Percentiles rank a stretch among this genome's conserved stretches.
Conservation (phyloP, 495 filamentous ascomycete genomes). For the Penicillium mononematosum region DNA sequence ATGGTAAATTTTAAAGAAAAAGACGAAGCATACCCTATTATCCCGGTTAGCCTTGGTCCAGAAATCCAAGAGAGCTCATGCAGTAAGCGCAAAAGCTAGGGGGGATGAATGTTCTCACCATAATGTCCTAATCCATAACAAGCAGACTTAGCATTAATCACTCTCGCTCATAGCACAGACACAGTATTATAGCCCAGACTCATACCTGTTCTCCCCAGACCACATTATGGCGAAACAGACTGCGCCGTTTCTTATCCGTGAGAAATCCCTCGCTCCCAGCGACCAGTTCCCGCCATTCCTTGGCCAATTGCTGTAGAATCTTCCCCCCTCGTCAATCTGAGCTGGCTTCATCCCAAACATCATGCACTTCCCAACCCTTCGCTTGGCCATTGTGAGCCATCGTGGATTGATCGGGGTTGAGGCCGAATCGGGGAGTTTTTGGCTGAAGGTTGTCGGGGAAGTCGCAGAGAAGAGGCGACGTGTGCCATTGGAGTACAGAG, state of each 20-base stretch:
- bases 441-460: constrained; percentile 4
- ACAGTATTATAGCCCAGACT: background rate
- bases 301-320: constrained; percentile 60
- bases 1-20: background rate
- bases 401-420: constrained; percentile 44
- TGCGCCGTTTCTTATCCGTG: constrained; percentile 60
- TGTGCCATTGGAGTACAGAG: background rate
- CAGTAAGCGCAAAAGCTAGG: background rate
- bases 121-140: constrained; percentile 47
- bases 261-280: constrained; percentile 82
- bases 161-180: too few relatives aligned
- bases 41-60: constrained; percentile 12
- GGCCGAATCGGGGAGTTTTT: constrained; percentile 16
- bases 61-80: background rate
- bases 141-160: constrained; percentile 14
- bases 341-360: constrained; percentile 65
- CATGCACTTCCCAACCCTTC: constrained; percentile 79
- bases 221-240: constrained; percentile 69
- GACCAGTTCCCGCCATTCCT: constrained; percentile 75
- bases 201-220: constrained; percentile 90
- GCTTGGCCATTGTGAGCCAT: constrained; percentile 76
- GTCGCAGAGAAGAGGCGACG: constrained; percentile 29
- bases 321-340: constrained; percentile 62
- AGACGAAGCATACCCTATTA: constrained; percentile 26
- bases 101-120: constrained; percentile 43